Base-by-base conservation (phyloP, 2,329 filamentous ascomycete species). In the Periconia sp. region DNA sequence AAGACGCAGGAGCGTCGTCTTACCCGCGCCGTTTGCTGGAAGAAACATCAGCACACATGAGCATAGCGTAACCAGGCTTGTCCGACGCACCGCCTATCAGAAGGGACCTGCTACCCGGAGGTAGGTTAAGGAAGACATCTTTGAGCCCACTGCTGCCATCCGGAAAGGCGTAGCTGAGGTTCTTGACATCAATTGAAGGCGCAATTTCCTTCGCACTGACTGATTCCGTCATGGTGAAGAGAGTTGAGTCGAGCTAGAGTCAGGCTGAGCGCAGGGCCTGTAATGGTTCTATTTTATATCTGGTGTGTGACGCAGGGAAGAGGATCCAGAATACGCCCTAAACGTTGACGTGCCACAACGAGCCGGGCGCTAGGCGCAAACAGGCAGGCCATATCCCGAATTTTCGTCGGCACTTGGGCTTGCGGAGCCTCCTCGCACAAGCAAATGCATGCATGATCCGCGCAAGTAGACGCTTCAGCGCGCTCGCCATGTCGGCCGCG, bases 1-100 rank as follows among this genome's bases (percentile, higher is more conserved):
- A 31, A 99, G 87, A 47, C 92, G 92, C 33, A 99, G 86, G 43
- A 99, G 85, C 0, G 94, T 99, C 7, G 94, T 97, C 76, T 99
- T 99, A 55, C 94, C 94, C 15, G 94, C 92, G 52, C 94, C 94
- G 71, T 99, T 99, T 68, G 94, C 83, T 85, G 56, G 54, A 54
- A 21, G 18, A 34, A 22, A 13, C 7, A 23, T 39, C 17, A 39
- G 36, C 12, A 5, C 17, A 28, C 12, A 7, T 28, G 19, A 46
- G 57, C 56, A 65, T 61, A 57, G 17, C 6, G n/a, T 4, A 19
- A 3, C 1, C 2, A 16, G 9, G 11, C 3, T 12, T 24, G 8
- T 15, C 13, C 19, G 23, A 17, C 36, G 55, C 61, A 84, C 82
- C 92, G 61, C 94, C 94, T 64, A 97, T 95, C 28, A 97, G 80